Base-by-base conservation (phyloP, 352 stramenopile genomes). In the Globisporangium abappressorium region DNA sequence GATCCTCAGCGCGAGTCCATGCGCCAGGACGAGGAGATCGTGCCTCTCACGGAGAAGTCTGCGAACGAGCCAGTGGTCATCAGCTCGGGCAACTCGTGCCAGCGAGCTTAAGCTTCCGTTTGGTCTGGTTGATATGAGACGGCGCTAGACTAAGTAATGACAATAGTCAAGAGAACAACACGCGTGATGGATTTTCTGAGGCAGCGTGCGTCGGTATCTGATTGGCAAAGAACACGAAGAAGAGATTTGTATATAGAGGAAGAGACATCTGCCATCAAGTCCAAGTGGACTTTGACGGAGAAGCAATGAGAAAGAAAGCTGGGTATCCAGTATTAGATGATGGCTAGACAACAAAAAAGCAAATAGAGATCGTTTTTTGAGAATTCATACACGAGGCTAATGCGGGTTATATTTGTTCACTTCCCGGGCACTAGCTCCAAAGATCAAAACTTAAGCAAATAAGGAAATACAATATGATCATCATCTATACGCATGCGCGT, bases 11-110 rank as follows among this genome's bases (percentile, higher is more conserved):
- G 81, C 55, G 72, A 75, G 15, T 56, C 74, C 53, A 94, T 95
- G 85, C 85, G 88, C 38, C 83, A 95, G 73, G 84, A 95, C 68
- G 88, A 95, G 64, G 86, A 95, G 72, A 78, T 95, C 62, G 85
- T 72, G 66, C 85, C 86, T 36, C 62, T 95, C 54, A 94, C 87
- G 51, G 78, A 89, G 26, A 91, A 92, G 69, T 92, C 82, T 56
- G 83, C 77, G 26, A 78, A 73, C 33, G 74, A 93, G 54, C 83
- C 85, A 5, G 74, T 94, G 18, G 81, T 95, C 43, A 90, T 93
- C 64, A 90, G 88, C 77, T 92, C 85, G 54, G 86, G 87, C 65
- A 93, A 93, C 64, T 74, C 85, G 14, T 93, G 87, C 69, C 77
- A 92, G 58, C 85, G 85, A 24, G 75, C 84, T 1, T 66, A 34